Conservation (phyloP, 345 rosid genomes). For the Gossypium anomalum region DNA sequence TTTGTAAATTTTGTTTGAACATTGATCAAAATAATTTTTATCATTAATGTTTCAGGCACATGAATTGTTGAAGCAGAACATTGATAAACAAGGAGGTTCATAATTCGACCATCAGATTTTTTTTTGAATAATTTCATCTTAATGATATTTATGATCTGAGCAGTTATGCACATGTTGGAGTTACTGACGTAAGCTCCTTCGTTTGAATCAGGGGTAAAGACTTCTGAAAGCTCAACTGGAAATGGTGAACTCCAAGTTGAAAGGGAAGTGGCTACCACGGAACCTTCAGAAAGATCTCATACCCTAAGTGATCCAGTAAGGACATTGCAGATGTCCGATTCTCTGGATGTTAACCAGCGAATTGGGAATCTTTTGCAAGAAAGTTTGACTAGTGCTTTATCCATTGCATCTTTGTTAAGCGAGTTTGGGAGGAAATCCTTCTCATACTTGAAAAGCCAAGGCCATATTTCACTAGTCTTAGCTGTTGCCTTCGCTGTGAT, state of each 20-base stretch:
- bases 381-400: conserved; percentile 23
- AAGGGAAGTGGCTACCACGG: conserved; percentile 27
- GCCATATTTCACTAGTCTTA: conserved; percentile 50
- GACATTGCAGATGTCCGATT: conserved; percentile 24
- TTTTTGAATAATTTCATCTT: not conserved
- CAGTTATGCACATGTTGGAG: not conserved
- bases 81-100: conserved; percentile 54
- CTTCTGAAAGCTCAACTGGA: conserved; percentile 24
- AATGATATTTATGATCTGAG: not conserved
- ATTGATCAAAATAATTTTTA: conserved; percentile 11
- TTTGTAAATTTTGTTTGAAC: conserved; percentile 4
- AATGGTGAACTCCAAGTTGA: conserved; percentile 29
- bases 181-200: conserved; percentile 4
- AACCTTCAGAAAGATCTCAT: conserved; percentile 33
- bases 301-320: conserved; percentile 22
- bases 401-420: conserved; percentile 25
- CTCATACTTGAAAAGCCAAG: conserved; percentile 47
- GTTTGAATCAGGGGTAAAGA: conserved; percentile 25
- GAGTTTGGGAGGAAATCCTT: conserved; percentile 35
- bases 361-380: conserved; percentile 26
- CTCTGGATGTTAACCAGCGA: conserved; percentile 21
- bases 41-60: conserved; percentile 55
- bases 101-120: conserved; percentile 14
- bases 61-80: conserved; percentile 59
- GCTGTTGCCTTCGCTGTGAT: conserved; percentile 63